Evolutionary conservation across 768 basidiomycete species (phyloP).

Genomic region (Chalciporus piperatus): DNA sequence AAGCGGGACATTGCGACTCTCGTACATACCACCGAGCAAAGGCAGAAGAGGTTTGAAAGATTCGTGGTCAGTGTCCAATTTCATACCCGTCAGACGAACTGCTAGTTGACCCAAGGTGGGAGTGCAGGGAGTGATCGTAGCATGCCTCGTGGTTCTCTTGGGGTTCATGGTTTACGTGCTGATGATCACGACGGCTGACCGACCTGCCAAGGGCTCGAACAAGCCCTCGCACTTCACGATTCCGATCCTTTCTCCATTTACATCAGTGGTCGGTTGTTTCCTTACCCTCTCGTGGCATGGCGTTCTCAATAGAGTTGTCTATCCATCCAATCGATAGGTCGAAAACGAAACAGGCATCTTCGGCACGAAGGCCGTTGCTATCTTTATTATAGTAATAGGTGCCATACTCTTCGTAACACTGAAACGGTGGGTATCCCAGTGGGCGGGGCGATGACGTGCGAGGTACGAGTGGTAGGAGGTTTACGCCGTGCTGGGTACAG

Average conservation of each 20-base stretch:
- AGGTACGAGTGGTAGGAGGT: too few relatives aligned
- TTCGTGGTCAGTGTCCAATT: constrained; percentile 43
- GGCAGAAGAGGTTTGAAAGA: constrained; percentile 48
- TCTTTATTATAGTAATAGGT: constrained; percentile 40
- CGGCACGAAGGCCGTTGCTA: constrained; percentile 44
- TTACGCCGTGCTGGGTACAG: neutral
- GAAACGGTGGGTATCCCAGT: constrained; percentile 36
- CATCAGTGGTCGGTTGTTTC: constrained; percentile 56
- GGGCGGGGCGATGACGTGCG: constrained; percentile 10
- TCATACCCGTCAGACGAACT: neutral
- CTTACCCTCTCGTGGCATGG: neutral
- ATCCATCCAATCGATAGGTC: constrained; percentile 40
- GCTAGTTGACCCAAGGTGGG: constrained; percentile 12
- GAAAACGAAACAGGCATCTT: constrained; percentile 70
- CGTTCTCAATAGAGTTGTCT: constrained; percentile 2
- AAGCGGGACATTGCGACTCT: constrained; percentile 45
- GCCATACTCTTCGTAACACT: constrained; percentile 42
- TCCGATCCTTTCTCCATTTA: constrained; percentile 74
- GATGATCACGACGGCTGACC: constrained; percentile 15
- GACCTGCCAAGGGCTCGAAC: constrained; percentile 7
- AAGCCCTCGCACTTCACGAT: constrained; percentile 66
- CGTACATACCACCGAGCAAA: constrained; percentile 42
- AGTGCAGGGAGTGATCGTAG: constrained; percentile 9
- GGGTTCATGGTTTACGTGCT: constrained; percentile 20
- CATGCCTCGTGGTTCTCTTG: constrained; percentile 24